A percentile compares a stretch with the other conserved stretches of the same genome.
phyloP scores from a whole-genome alignment of 148 eudicot species.

The Rhododendron griersonianum region DNA sequence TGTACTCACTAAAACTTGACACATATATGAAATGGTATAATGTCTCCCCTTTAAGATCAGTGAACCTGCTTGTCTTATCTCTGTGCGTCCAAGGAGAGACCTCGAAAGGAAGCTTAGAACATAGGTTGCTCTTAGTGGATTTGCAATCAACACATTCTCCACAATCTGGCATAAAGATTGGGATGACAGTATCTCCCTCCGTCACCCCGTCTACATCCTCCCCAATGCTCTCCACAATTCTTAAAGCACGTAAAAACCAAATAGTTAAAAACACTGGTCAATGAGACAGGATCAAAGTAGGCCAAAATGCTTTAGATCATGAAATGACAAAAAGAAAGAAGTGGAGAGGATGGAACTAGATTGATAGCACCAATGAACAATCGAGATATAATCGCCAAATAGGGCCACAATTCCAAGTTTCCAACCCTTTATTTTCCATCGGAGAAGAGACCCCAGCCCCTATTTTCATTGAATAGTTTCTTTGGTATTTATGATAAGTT shows the following conservation, averaged over 20 bases:
- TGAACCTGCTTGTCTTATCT: conserved; percentile 74
- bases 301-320: background rate
- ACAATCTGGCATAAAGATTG: conserved; percentile 75
- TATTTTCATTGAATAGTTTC: background rate
- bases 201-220: conserved; percentile 55
- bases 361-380: background rate
- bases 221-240: conserved; percentile 85
- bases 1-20: conserved; percentile 81
- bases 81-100: conserved; percentile 64
- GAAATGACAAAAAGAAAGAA: background rate
- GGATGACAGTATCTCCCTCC: conserved; percentile 74
- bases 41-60: conserved; percentile 62
- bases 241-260: conserved; percentile 13
- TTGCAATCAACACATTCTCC: conserved; percentile 72
- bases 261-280: background rate
- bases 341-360: background rate
- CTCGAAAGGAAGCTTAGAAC: conserved; percentile 55
- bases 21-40: conserved; percentile 57
- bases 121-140: conserved; percentile 72
- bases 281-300: background rate
- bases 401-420: background rate
- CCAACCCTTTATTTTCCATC: background rate
- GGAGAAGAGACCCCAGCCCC: background rate
- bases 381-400: background rate
- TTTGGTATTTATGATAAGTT: background rate